Evolutionary conservation across 495 filamentous ascomycete species (phyloP).

Genomic region (Mytilinidion resinicola): DNA sequence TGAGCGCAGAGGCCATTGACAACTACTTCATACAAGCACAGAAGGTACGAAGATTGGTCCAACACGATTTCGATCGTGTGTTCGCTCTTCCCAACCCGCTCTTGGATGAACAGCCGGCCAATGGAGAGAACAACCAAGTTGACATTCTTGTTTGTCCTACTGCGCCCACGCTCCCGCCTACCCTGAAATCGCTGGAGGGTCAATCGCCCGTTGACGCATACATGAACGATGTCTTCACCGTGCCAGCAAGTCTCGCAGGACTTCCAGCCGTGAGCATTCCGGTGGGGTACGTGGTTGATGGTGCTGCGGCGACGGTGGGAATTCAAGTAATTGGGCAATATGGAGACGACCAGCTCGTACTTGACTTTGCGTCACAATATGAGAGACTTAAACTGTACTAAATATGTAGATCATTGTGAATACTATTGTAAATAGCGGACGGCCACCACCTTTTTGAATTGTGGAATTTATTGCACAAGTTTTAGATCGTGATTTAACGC

Average conservation of each 20-base stretch:
- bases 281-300: slow-evolving; percentile 39
- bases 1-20: slow-evolving; percentile 85
- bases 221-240: slow-evolving; percentile 91
- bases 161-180: slow-evolving; percentile 69
- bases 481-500: too few relatives aligned
- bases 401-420: too few relatives aligned
- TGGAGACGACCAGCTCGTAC: slow-evolving; percentile 68
- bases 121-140: slow-evolving; percentile 49
- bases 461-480: too few relatives aligned
- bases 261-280: slow-evolving; percentile 85
- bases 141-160: slow-evolving; percentile 89
- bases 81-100: slow-evolving; percentile 67
- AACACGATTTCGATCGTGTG: slow-evolving; percentile 73
- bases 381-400: slow-evolving; percentile 15
- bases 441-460: too few relatives aligned
- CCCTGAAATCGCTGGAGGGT: slow-evolving; percentile 42
- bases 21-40: slow-evolving; percentile 98
- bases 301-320: slow-evolving; percentile 45
- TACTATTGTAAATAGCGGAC: too few relatives aligned
- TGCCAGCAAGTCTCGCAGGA: slow-evolving; percentile 88
- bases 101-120: slow-evolving; percentile 37
- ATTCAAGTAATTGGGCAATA: slow-evolving; percentile 90
- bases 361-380: slow-evolving; percentile 49
- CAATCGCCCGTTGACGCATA: slow-evolving; percentile 54
- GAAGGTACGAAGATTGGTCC: slow-evolving; percentile 73